Conservation (phyloP, 2,329 filamentous ascomycete species). For the Plectosphaerella plurivora region DNA sequence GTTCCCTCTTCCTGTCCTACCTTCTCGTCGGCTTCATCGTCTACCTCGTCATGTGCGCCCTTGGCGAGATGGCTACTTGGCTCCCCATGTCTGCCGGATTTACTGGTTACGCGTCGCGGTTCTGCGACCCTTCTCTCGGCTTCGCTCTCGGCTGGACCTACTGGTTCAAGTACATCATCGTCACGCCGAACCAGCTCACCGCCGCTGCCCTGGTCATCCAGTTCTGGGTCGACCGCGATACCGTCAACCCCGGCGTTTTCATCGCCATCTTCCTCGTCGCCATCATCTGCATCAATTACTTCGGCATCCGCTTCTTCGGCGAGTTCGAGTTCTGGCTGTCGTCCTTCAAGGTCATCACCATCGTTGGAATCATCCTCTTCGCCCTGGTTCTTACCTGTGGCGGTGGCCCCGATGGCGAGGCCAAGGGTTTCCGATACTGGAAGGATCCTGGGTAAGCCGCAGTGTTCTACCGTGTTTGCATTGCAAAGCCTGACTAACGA, state of each 20-base stretch:
- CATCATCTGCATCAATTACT: conserved; percentile 65
- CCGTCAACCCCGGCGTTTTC: conserved; percentile 73
- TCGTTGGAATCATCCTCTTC: conserved; percentile 62
- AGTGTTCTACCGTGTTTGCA: neutral
- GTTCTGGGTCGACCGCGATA: conserved; percentile 65
- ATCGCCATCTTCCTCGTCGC: conserved; percentile 65
- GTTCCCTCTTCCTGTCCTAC: conserved; percentile 68
- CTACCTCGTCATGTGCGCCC: conserved; percentile 74
- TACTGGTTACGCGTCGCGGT: conserved; percentile 74
- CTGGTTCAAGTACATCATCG: conserved; percentile 79
- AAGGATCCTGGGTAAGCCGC: conserved; percentile 46
- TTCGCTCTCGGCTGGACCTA: conserved; percentile 71
- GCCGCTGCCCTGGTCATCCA: conserved; percentile 75
- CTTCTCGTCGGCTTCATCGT: conserved; percentile 66
- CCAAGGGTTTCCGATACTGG: conserved; percentile 65
- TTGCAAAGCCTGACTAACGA: conserved; percentile 1
- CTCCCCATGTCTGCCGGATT: conserved; percentile 74
- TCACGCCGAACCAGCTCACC: conserved; percentile 80
- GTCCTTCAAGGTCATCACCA: conserved; percentile 65
- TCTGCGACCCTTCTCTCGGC: conserved; percentile 75
- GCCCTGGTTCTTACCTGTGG: conserved; percentile 60
- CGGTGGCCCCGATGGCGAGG: conserved; percentile 59
- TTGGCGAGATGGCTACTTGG: conserved; percentile 85
- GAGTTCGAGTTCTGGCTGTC: conserved; percentile 60
- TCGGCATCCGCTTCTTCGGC: conserved; percentile 64